Evolutionary conservation across 139 green algal genomes (phyloP), one percentile per base, ranked within the genome.

Genomic region (Coccomyxa sp.): DNA sequence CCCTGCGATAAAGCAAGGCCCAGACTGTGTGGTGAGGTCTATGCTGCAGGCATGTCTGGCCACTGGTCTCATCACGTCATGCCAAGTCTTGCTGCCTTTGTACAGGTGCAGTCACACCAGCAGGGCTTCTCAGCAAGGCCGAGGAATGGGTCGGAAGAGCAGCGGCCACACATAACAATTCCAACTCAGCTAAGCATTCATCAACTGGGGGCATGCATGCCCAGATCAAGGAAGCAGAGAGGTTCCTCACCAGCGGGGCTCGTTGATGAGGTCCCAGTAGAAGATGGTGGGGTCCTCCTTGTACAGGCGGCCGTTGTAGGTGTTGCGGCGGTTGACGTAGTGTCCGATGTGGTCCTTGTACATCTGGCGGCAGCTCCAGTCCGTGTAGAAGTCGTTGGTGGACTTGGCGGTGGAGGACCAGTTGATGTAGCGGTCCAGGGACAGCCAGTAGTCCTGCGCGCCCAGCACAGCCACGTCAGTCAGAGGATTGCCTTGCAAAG

Each of bases 191-290:
- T n/a, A n/a, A n/a, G n/a, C n/a, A n/a, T n/a, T n/a, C n/a, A n/a
- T n/a, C n/a, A n/a, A n/a, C n/a, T n/a, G n/a, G n/a, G n/a, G n/a
- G n/a, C n/a, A n/a, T n/a, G n/a, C n/a, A 64, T 18, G 50, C 5
- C 44, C 10, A 31, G 2, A 6, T 31, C 50, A 64, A 64, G 27
- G 50, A 5, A 10, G 5, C 18, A 7, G 50, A 39, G 64, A 72
- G 14, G 64, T 2, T 1, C 14, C 69, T 31, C 3, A 40, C 35
- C 81, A 87, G 22, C 82, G 69, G 0, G 82, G 87, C 84, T 91
- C 87, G 38, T 92, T 92, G 78, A 91, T 82, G 18, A 92, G 82
- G 78, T 92, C 82, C 83, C 78, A 90, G 24, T 54, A 80, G 55
- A 85, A 79, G 78, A 91, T 85, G 39, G 85, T 84, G 36, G 86